Base-by-base conservation (phyloP, 2,329 filamentous ascomycete species). In the Paramyrothecium sp. region DNA sequence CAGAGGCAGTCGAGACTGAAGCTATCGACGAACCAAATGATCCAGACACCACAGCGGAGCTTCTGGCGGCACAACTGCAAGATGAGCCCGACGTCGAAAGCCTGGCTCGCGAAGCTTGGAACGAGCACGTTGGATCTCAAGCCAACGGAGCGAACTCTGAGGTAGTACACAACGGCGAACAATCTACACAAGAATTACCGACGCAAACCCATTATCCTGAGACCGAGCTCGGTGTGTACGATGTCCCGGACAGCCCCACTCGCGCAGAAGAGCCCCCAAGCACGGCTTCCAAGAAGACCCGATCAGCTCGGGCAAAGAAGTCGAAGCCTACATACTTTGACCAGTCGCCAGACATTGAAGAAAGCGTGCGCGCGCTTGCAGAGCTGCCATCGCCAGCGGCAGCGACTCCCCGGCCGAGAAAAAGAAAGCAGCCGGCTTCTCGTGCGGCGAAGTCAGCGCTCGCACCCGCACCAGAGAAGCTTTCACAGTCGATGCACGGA, bases 241-340 rank as follows among this genome's bases (percentile, higher is more conserved):
- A 68, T 22, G 58, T 66, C 41, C 66, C 66, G 2, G 61, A 61
- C 52, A 67, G 63, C 41, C 65, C 66, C 3, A 22, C 59, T n/a
- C 56, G 60, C 17, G 51, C 55, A 22, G 59, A 63, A 12, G 59
- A 62, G 34, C 61, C 64, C 7, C 63, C 65, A 7, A 67, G 63
- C 49, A 55, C 63, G 47, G 55, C 51, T 4, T 20, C 62, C 41
- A 69, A 67, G 59, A 68, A 61, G 59, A 56, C 65, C 44, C 69
- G 72, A 23, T 69, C 76, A 34, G 73, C 73, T 33, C 68, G 73
- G 55, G 71, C 73, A 48, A 81, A 79, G 69, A 82, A 79, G 68
- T 72, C 76, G 51, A 83, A 83, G 64, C 76, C 78, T 11, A 78
- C 77, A 19, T 79, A 73, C 56, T 78, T 77, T 60, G 71, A 74